phyloP scores from a whole-genome alignment of 1,284 basidiomycete genomes.

The Gomphus bonarii region DNA sequence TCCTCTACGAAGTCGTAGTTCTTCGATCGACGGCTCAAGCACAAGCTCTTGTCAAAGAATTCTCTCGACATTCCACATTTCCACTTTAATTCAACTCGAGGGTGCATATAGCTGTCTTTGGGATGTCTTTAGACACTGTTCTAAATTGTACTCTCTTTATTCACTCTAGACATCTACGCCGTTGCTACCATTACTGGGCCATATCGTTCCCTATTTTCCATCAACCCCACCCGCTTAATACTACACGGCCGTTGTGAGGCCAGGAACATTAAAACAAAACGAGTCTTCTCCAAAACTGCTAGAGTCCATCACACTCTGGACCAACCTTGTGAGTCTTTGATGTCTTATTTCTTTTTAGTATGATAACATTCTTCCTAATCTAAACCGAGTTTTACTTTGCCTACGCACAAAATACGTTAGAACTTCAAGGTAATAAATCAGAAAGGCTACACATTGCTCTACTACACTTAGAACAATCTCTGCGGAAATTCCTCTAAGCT shows the following conservation, averaged over 20 bases:
- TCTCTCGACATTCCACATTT: constrained; percentile 14
- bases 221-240: constrained; percentile 9
- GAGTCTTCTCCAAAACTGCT: background rate
- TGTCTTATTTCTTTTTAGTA: background rate
- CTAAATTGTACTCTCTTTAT: constrained; percentile 16
- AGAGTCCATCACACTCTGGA: background rate
- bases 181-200: background rate
- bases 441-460: background rate
- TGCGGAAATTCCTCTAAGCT: background rate
- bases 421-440: background rate
- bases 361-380: background rate
- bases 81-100: constrained; percentile 20
- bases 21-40: constrained; percentile 20
- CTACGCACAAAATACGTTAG: background rate
- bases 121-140: constrained; percentile 13
- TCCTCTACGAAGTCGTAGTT: constrained; percentile 21
- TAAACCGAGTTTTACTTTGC: background rate
- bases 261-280: background rate
- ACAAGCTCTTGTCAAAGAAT: constrained; percentile 16
- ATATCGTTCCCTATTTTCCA: background rate
- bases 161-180: constrained; percentile 16
- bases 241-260: background rate
- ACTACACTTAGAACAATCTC: background rate
- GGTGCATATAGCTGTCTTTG: constrained; percentile 18
- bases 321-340: background rate